These are phyloP conservation scores for Quercus cerris DNA, from an alignment of 306 rosid genomes.

Conservation along the genomic window DNA sequence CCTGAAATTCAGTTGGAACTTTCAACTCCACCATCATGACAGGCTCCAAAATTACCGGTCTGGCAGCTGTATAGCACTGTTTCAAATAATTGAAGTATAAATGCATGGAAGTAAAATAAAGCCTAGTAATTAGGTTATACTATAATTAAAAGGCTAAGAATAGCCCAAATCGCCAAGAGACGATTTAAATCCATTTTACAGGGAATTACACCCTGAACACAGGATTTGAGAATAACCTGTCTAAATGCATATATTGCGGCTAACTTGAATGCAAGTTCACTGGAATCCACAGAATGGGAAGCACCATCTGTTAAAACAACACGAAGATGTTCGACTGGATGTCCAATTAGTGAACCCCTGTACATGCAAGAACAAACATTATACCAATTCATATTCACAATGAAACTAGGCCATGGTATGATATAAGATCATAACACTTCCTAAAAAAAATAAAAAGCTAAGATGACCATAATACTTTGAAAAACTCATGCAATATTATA, in stretches of 20 bases:
- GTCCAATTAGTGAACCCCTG: constrained; percentile 97
- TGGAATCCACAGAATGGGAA: constrained; percentile 95
- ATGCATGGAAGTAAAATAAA: not conserved
- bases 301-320: constrained; percentile 91
- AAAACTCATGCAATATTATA: not conserved
- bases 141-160: constrained; percentile 2
- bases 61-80: constrained; percentile 84
- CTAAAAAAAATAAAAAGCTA: not conserved
- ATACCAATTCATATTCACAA: not conserved
- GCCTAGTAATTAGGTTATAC: constrained; percentile 6
- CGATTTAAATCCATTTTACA: constrained; percentile 4
- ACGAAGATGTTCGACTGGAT: constrained; percentile 91
- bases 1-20: constrained; percentile 98
- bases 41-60: constrained; percentile 94
- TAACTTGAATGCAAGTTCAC: constrained; percentile 97
- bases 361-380: constrained; percentile 14
- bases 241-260: constrained; percentile 97
- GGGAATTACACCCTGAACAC: constrained; percentile 4
- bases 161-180: not conserved
- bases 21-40: constrained; percentile 94
- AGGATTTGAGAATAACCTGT: constrained; percentile 49
- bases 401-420: not conserved
- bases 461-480: not conserved
- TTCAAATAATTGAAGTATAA: constrained; percentile 20
- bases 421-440: not conserved